Base-by-base conservation (phyloP, 2,329 filamentous ascomycete species). In the Aspergillus sp. region DNA sequence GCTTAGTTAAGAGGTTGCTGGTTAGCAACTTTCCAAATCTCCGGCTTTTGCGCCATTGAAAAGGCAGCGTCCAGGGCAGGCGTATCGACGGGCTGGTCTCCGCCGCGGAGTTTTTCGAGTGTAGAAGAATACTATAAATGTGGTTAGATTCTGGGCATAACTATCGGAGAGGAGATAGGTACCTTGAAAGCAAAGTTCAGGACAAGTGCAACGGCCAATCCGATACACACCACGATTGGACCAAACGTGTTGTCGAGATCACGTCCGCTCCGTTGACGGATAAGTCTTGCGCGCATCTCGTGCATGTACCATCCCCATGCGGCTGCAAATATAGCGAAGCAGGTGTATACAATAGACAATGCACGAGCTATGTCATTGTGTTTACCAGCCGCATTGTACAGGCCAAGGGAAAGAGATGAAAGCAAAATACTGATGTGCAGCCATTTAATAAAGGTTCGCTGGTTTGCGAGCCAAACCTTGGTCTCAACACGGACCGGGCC, bases 381-480 rank as follows among this genome's bases (percentile, higher is more conserved):
- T 65, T 87, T 80, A 6, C 90, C 90, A 0, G 93, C 93, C 0
- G 93, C 91, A 66, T 96, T 93, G 78, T 93, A 97, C 27, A 99
- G 79, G 20, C 89, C 90, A 12, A 99, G 79, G 0, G 91, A 90
- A 30, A 99, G 78, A 20, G 88, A 87, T 39, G 92, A 93, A 22
- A 99, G 86, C 13, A 99, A 82, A 49, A 99, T 86, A 61, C 87
- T 89, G 68, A 99, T 92, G 74, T 98, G 93, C 79, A 98, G 91
- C 95, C 95, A 99, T 76, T 97, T 98, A 75, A 99, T 88, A 73
- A 97, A 99, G 0, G 95, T 99, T 61, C 95, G 89, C 78, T 99
- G 93, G 75, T 99, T 99, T 54, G 95, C 95, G 57, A 99, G 87
- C 93, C 95, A 99, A 30, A 99, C 93, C 77, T 99, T 99, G 61